A percentile compares a stretch with the other conserved stretches of the same genome.
Evolutionary conservation across 202 grass and related monocot genomes (phyloP).

Genomic region (Setaria italica): DNA sequence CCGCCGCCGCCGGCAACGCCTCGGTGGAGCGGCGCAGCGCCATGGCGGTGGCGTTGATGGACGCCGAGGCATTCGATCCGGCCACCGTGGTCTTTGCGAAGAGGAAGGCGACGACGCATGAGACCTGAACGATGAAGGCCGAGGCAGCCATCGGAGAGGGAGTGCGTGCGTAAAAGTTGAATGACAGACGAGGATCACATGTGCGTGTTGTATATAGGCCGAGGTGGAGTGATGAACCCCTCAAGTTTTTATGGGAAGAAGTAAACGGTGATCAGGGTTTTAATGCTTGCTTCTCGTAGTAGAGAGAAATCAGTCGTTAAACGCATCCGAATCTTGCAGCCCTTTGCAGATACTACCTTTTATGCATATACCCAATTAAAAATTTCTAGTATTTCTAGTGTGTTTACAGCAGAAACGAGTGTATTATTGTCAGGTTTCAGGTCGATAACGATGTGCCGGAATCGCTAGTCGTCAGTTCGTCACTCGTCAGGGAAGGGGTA

Average conservation of each 20-base stretch:
- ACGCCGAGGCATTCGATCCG: neutral
- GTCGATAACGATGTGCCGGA: too few species aligned
- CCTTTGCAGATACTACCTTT: neutral
- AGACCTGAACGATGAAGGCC: neutral
- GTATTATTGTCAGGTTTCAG: too few species aligned
- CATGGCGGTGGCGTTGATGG: neutral
- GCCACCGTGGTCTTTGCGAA: neutral
- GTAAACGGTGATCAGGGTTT: neutral
- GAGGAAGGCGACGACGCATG: neutral
- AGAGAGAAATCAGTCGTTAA: neutral
- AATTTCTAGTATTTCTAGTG: neutral
- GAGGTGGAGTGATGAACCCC: neutral
- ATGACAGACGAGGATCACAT: neutral
- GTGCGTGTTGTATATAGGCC: neutral
- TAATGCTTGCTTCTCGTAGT: neutral
- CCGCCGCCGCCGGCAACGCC: neutral
- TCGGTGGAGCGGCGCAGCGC: neutral
- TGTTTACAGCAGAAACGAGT: too few species aligned
- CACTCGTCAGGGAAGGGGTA: too few species aligned
- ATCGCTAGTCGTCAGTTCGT: too few species aligned
- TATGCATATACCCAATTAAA: too few species aligned
- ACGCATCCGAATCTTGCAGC: neutral
- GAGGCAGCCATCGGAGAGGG: slow-evolving; percentile 2
- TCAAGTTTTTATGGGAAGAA: neutral
- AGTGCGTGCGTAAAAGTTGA: neutral